Conservation (phyloP, 2,329 filamentous ascomycete species). For the Claviceps cyperi region DNA sequence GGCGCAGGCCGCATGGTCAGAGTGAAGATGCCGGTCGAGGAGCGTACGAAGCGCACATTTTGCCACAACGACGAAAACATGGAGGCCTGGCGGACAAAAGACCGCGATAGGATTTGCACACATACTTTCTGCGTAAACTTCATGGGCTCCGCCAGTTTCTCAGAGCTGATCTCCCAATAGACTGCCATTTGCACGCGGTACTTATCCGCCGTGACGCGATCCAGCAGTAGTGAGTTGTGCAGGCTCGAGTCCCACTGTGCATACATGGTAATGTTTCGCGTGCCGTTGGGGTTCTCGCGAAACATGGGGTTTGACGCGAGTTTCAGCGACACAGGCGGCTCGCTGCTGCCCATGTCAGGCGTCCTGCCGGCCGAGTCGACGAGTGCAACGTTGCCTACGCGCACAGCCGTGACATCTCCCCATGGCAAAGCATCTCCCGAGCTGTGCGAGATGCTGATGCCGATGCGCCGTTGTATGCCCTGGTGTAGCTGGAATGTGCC, state of each 20-base stretch:
- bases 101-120: constrained; percentile 70
- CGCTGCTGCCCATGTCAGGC: constrained; percentile 58
- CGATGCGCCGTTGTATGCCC: constrained; percentile 76
- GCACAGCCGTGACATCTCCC: constrained; percentile 65
- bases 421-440: constrained; percentile 80
- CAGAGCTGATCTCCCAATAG: constrained; percentile 72
- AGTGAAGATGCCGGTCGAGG: constrained; percentile 74
- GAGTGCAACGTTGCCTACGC: constrained; percentile 68
- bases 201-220: constrained; percentile 83
- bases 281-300: constrained; percentile 79
- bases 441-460: constrained; percentile 79
- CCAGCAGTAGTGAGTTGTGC: constrained; percentile 83
- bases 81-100: constrained; percentile 72
- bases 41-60: constrained; percentile 71
- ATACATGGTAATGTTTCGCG: constrained; percentile 69
- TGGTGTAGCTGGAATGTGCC: constrained; percentile 93
- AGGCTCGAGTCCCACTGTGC: constrained; percentile 95
- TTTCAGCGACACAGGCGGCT: constrained; percentile 63
- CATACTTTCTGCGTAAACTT: constrained; percentile 68
- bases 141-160: constrained; percentile 77
- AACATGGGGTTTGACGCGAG: constrained; percentile 65
- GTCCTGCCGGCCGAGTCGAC: constrained; percentile 76
- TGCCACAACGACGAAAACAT: constrained; percentile 83
- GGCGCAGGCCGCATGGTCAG: constrained; percentile 75
- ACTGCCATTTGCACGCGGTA: constrained; percentile 81